Evolutionary conservation across 2,329 filamentous ascomycete genomes (phyloP).

Genomic region (Diaporthe velutina): DNA sequence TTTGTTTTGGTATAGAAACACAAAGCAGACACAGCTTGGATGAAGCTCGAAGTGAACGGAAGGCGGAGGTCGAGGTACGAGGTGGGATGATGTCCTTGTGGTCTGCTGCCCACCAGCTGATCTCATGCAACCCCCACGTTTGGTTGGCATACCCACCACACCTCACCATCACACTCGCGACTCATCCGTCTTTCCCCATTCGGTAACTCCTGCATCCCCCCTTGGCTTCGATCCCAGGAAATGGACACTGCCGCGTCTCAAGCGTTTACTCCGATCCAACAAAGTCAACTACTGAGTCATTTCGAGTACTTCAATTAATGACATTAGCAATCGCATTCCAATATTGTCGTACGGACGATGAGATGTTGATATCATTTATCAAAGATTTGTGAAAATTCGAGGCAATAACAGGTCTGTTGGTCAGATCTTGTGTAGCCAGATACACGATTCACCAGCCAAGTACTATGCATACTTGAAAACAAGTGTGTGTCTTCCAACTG

Average conservation of each 20-base stretch:
- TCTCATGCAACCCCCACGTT: conserved; percentile 37
- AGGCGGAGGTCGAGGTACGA: conserved; percentile 23
- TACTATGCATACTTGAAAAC: too few relatives aligned
- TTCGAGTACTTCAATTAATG: neutral
- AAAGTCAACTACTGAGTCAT: neutral
- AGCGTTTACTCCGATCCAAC: neutral
- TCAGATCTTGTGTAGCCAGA: too few relatives aligned
- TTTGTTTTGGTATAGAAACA: too few relatives aligned
- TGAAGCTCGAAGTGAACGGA: neutral
- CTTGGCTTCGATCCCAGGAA: neutral
- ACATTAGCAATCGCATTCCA: neutral
- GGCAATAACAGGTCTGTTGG: neutral
- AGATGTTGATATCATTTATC: neutral
- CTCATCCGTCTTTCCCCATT: conserved; percentile 17
- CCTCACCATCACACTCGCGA: neutral
- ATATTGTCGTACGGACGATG: too few relatives aligned
- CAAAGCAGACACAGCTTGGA: neutral
- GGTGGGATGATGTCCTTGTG: conserved; percentile 2
- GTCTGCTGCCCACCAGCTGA: conserved; percentile 16
- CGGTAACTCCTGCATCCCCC: conserved; percentile 2
- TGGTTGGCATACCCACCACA: conserved; percentile 16
- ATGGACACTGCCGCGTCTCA: neutral
- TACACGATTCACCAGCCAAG: neutral
- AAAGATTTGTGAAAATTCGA: neutral
- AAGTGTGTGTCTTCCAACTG: neutral